Percentiles rank a stretch among this genome's conserved stretches.
These are phyloP conservation scores for Backusella parvicylindrica DNA, from an alignment of 192 early-diverging fungal species.

Conservation along the genomic window DNA sequence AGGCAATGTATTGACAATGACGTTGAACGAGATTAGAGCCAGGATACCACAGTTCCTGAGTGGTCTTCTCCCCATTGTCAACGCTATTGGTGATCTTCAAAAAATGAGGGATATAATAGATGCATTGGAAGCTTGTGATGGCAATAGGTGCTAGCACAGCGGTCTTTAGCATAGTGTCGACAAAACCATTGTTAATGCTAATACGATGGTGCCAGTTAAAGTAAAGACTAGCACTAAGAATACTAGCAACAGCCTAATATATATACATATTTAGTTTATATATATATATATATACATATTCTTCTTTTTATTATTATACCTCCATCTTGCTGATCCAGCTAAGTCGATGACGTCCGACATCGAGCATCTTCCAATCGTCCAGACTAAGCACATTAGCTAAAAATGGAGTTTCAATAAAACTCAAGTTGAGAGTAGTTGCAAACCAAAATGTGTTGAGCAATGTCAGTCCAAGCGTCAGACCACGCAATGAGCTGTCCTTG, in stretches of 20 bases:
- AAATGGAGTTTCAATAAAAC: conserved; percentile 20
- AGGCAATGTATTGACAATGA: conserved; percentile 15
- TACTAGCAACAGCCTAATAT: conserved; percentile 11
- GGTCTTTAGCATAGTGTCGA: conserved; percentile 7
- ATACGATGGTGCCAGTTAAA: conserved; percentile 26
- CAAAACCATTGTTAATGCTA: conserved; percentile 16
- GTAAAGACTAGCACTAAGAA: conserved; percentile 21
- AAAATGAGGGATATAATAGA: conserved; percentile 11
- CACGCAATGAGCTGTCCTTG: conserved; percentile 17
- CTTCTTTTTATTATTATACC: conserved; percentile 8
- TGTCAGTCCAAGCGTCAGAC: conserved; percentile 17
- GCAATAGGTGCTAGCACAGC: conserved; percentile 12
- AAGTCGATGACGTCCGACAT: conserved; percentile 20
- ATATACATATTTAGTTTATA: too few species aligned
- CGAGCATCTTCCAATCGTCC: conserved; percentile 5
- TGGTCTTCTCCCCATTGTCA: neutral
- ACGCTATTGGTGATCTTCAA: conserved; percentile 1
- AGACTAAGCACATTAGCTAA: neutral
- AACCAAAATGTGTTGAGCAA: conserved; percentile 26
- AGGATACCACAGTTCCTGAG: neutral
- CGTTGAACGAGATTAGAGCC: neutral
- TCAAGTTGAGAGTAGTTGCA: conserved; percentile 22
- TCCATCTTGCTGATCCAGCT: conserved; percentile 31
- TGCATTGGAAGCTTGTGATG: conserved; percentile 1
- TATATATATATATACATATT: too few species aligned